Evolutionary conservation across 2,329 filamentous ascomycete species (phyloP), one percentile per base, ranked within the genome.

Genomic region (Alternaria ventricosa): DNA sequence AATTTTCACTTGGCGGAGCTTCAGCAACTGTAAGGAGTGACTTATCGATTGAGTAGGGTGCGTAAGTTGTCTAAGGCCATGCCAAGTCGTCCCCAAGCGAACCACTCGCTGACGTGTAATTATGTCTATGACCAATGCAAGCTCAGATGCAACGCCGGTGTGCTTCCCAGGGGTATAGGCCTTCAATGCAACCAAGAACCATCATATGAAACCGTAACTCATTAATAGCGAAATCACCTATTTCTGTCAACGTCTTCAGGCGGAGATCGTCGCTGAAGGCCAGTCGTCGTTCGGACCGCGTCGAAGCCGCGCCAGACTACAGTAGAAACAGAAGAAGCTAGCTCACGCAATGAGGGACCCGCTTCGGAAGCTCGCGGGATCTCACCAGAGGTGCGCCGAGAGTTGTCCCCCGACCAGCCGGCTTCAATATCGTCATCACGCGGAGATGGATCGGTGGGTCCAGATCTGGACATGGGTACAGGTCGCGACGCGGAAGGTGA

Each of bases 401-500:
- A 68, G 60, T 85, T 84, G 4, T 77, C 78, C 30, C 77, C 73
- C n/a, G 75, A 75, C 56, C 75, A 78, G 33, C 75, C 75, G 2
- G 76, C 75, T 64, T 79, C 77, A 11, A 78, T 57, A n/a, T 79
- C 77, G 23, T 68, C 71, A n/a, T 68, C 47, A 7, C 61, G 36
- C 33, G 55, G 56, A 50, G 65, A 44, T 44, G 62, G 9, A 25
- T 64, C 55, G 20, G 36, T 30, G 11, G 63, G 51, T 18, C 59
- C 59, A 5, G 75, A 70, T 6, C 67, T 57, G 15, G 69, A 65
- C 13, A 74, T 71, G 11, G 81, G 77, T 15, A 87, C 82, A 9
- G 84, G 84, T 30, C 83, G 80, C 25, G 84, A 84, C 6, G 86
- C 82, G 25, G 85, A 85, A 4, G 84, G 82, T 6, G 84, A 82